phyloP scores from a whole-genome alignment of 2,329 filamentous ascomycete species.

The Ceratocystis papillata region DNA sequence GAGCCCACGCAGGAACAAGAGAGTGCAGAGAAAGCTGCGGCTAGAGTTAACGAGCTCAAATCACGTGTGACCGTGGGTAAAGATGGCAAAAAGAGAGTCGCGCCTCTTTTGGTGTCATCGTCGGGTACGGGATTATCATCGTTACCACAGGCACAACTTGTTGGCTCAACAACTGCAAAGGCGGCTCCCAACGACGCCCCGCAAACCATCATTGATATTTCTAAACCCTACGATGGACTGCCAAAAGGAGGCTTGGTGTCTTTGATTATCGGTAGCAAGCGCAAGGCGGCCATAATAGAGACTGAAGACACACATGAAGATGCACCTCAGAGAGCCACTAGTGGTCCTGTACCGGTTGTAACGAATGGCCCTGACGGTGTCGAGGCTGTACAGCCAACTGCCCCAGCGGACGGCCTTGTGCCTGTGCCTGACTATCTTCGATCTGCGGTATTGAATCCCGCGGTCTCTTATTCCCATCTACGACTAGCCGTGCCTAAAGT shows the following conservation, averaged over 20 bases:
- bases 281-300: constrained; percentile 60
- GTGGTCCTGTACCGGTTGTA: constrained; percentile 63
- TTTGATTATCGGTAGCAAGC: constrained; percentile 84
- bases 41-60: constrained; percentile 56
- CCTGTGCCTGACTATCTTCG: constrained; percentile 74
- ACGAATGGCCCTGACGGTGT: constrained; percentile 67
- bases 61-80: constrained; percentile 90
- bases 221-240: constrained; percentile 85
- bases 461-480: constrained; percentile 69
- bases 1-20: constrained; percentile 34
- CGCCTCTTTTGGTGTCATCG: constrained; percentile 80
- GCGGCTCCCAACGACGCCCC: constrained; percentile 58
- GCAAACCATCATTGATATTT: constrained; percentile 76
- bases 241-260: constrained; percentile 79
- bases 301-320: constrained; percentile 63
- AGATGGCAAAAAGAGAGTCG: constrained; percentile 92
- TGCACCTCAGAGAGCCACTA: constrained; percentile 42
- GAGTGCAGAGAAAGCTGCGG: constrained; percentile 42
- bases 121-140: constrained; percentile 80
- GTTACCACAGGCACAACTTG: constrained; percentile 75
- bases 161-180: constrained; percentile 60
- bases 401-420: constrained; percentile 49
- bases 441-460: constrained; percentile 75
- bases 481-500: constrained; percentile 81
- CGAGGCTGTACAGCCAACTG: constrained; percentile 58